Base-by-base conservation (phyloP, 2,329 filamentous ascomycete genomes). In the Corinectria fuckeliana region DNA sequence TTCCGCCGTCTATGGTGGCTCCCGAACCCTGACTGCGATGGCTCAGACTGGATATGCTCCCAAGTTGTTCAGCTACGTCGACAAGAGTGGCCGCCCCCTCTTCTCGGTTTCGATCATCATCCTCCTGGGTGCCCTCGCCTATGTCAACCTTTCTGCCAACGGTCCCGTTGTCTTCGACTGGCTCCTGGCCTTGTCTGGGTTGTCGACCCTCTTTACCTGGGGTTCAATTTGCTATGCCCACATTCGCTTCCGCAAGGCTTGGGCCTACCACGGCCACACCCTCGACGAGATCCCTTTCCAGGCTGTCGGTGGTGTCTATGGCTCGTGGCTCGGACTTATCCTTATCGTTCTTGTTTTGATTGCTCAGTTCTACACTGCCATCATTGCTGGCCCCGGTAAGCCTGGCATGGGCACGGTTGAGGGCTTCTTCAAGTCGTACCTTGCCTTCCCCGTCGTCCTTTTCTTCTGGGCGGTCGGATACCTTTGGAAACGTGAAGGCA, bases 221-320 rank as follows among this genome's bases (percentile, higher is more conserved):
- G 85, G 81, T 25, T 86, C 83, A 45, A 87, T 90, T 66, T 88
- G 86, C 71, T 73, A 88, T 21, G 68, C 68, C 1, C 87, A 90
- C 69, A 87, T 90, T 71, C 86, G 87, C 34, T 90, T 89, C 81
- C 86, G 88, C 38, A 69, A 73, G 23, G 88, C 86, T 2, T 90
- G 87, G 87, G 66, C 66, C 20, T 73, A 77, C 28, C 82, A 88
- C 60, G 87, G 87, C 36, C 86, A 85, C 73, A 82, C 79, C 10
- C 72, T 89, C 7, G 85, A 89, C 50, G 88, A 91, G 74, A 82
- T 91, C n/a, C 85, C 88, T 1, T 91, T 88, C 78, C 74, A 76
- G 49, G 85, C 87, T 11, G 77, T 82, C 55, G 81, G 83, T 52
- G 89, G 89, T 64, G 78, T 90, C 11, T 79, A 77, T 16, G 89